Evolutionary conservation across 2,329 filamentous ascomycete species (phyloP).

Genomic region (Colletotrichum melonis): DNA sequence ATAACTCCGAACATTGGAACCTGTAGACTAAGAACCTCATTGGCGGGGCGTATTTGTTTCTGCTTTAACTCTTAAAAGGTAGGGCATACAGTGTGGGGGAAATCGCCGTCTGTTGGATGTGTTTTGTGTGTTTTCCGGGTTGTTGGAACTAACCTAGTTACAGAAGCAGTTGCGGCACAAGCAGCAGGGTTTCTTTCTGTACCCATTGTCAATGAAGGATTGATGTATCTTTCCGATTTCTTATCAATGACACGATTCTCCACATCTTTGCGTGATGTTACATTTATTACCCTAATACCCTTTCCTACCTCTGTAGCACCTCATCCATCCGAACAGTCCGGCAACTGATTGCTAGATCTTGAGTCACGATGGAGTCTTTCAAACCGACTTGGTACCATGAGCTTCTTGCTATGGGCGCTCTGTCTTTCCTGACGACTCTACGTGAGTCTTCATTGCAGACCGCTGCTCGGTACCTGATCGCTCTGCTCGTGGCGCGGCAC

Average conservation of each 20-base stretch:
- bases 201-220: background rate
- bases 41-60: background rate
- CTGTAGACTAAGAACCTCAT: background rate
- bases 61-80: background rate
- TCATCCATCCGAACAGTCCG: too few species aligned
- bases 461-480: background rate
- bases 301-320: too few species aligned
- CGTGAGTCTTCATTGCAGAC: background rate
- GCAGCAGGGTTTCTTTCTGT: background rate
- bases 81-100: background rate
- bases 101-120: background rate
- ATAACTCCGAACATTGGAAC: too few species aligned
- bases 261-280: too few species aligned
- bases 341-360: too few species aligned
- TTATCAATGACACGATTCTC: background rate
- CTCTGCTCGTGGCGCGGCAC: background rate
- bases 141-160: background rate
- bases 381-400: conserved; percentile 2
- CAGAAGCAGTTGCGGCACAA: background rate
- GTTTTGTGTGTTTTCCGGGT: background rate
- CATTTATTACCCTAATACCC: too few species aligned
- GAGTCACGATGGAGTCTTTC: background rate
- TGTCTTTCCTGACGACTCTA: background rate
- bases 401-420: background rate
- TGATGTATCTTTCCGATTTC: background rate